Evolutionary conservation across 495 filamentous ascomycete species (phyloP).

Genomic region (Penicillium egyptiacum): DNA sequence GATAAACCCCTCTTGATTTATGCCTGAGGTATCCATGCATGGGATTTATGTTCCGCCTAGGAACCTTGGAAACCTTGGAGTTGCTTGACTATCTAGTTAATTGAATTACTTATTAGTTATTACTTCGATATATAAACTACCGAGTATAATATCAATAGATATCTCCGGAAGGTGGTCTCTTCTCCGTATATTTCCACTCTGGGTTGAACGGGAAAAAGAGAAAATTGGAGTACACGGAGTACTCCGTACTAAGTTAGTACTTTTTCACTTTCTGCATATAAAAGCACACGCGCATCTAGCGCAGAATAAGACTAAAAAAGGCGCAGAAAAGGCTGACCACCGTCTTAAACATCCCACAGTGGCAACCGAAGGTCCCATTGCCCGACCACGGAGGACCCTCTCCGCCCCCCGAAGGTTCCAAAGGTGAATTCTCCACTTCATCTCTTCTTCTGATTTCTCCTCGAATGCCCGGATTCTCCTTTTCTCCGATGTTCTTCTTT

Average conservation of each 20-base stretch:
- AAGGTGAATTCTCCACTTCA: slow-evolving; percentile 9
- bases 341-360: not conserved
- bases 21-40: slow-evolving; percentile 8
- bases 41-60: not conserved
- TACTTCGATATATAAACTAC: not conserved
- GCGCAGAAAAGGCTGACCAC: not conserved
- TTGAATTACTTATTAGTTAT: not conserved
- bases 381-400: slow-evolving; percentile 2
- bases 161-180: not conserved
- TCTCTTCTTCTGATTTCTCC: not conserved
- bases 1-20: slow-evolving; percentile 6
- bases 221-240: not conserved
- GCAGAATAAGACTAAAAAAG: not conserved
- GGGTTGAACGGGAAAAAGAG: not conserved
- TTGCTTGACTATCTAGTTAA: no score
- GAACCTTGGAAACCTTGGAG: not conserved
- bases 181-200: not conserved
- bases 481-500: not conserved
- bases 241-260: not conserved
- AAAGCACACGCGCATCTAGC: not conserved
- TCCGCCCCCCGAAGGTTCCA: slow-evolving; percentile 11
- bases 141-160: not conserved
- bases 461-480: not conserved
- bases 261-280: not conserved
- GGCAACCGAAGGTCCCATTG: not conserved